Conservation (phyloP, 2,329 filamentous ascomycete genomes). For the Sarocladium brachiariae region DNA sequence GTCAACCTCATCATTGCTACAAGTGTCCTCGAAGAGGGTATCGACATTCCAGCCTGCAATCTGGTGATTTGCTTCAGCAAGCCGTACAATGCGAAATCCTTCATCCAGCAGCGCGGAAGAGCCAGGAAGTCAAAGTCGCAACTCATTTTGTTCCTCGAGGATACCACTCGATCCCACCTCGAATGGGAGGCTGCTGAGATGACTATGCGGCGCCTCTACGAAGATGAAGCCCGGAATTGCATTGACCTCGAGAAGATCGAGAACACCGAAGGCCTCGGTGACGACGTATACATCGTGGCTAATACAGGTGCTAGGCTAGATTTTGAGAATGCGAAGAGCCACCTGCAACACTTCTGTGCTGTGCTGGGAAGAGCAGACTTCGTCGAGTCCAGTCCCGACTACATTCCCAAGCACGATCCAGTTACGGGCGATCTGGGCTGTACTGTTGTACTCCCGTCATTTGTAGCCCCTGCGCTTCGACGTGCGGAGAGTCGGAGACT, state of each 20-base stretch:
- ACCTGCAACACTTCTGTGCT: slow-evolving; percentile 76
- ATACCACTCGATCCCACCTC: slow-evolving; percentile 18
- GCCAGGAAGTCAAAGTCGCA: slow-evolving; percentile 44
- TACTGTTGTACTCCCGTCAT: slow-evolving; percentile 63
- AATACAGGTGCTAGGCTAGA: slow-evolving; percentile 58
- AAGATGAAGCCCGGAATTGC: slow-evolving; percentile 52
- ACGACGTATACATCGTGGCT: slow-evolving; percentile 29
- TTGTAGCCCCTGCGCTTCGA: slow-evolving; percentile 45
- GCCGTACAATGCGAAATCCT: slow-evolving; percentile 45
- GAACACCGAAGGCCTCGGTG: slow-evolving; percentile 20
- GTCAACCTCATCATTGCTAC: slow-evolving; percentile 56
- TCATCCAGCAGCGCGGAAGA: slow-evolving; percentile 50
- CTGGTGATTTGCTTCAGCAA: slow-evolving; percentile 52
- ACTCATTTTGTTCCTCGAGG: slow-evolving; percentile 39
- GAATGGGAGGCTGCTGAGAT: slow-evolving; percentile 63
- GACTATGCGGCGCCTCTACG: slow-evolving; percentile 65
- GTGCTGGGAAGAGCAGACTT: slow-evolving; percentile 51
- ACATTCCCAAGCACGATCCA: slow-evolving; percentile 42
- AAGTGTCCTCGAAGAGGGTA: slow-evolving; percentile 59
- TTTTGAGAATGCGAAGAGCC: slow-evolving; percentile 64
- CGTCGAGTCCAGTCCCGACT: slow-evolving; percentile 61
- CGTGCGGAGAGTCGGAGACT: slow-evolving; percentile 15
- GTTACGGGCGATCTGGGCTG: slow-evolving; percentile 36
- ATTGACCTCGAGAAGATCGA: slow-evolving; percentile 42
- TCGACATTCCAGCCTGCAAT: slow-evolving; percentile 60